Percentiles rank a stretch among this genome's conserved stretches.
Evolutionary conservation across 768 basidiomycete genomes (phyloP).

Genomic region (Collybiopsis luxurians): DNA sequence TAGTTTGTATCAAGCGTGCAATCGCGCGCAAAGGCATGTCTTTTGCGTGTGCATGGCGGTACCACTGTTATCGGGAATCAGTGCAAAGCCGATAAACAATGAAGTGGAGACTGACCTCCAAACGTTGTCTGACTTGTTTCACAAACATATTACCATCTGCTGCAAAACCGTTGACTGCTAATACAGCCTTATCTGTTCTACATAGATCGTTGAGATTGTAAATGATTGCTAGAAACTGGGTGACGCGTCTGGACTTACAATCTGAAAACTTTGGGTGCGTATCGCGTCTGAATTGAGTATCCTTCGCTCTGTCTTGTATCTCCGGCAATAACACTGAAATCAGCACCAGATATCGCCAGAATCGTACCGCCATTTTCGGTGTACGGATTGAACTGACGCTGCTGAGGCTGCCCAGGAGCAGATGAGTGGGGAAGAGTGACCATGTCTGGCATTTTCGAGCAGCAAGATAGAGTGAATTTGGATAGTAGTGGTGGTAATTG

Average conservation of each 20-base stretch:
- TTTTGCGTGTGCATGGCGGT: conserved; percentile 94
- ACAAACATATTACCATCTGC: conserved; percentile 98
- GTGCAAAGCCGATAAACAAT: conserved; percentile 2
- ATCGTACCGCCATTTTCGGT: conserved; percentile 94
- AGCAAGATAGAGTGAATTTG: not conserved
- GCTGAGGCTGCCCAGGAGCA: conserved; percentile 30
- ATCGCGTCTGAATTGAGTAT: conserved; percentile 97
- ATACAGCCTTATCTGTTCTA: conserved; percentile 89
- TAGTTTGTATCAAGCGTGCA: conserved; percentile 97
- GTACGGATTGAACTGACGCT: conserved; percentile 83
- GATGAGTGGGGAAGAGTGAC: conserved; percentile 26
- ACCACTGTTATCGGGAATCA: conserved; percentile 64
- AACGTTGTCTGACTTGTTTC: conserved; percentile 90
- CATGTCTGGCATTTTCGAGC: conserved; percentile 35
- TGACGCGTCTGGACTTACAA: conserved; percentile 53
- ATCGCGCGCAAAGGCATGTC: conserved; percentile 97
- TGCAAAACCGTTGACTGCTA: conserved; percentile 96
- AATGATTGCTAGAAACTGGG: not conserved
- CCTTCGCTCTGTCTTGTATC: conserved; percentile 97
- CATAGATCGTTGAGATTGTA: not conserved
- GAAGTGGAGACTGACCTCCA: conserved; percentile 65
- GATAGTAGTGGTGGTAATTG: not conserved
- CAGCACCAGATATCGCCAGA: conserved; percentile 90
- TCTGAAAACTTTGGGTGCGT: conserved; percentile 93
- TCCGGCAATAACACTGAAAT: conserved; percentile 93